A percentile compares a stretch with the other conserved stretches of the same genome.
phyloP scores from a whole-genome alignment of 1,284 basidiomycete species.

The Rhodotorula sp. region DNA sequence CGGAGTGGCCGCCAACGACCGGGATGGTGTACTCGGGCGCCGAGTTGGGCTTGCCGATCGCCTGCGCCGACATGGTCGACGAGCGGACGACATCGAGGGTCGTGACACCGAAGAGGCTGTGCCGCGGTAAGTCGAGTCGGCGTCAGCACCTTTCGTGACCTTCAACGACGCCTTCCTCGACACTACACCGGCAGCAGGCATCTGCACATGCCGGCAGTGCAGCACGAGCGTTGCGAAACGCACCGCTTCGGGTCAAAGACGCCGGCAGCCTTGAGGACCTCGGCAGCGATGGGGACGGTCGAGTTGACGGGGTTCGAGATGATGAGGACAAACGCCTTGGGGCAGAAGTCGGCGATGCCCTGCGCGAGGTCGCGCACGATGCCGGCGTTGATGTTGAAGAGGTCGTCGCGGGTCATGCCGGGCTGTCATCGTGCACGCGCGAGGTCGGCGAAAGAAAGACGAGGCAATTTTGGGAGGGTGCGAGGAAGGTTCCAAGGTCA shows the following conservation, averaged over 20 bases:
- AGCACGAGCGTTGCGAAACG: neutral
- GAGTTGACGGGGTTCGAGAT: constrained; percentile 62
- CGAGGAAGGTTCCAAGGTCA: no score
- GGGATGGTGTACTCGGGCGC: constrained; percentile 76
- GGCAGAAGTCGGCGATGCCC: constrained; percentile 77
- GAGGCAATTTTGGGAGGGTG: no score
- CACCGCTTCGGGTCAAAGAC: constrained; percentile 89
- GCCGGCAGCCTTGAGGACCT: constrained; percentile 89
- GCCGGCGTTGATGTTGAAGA: constrained; percentile 98
- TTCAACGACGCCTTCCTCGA: neutral
- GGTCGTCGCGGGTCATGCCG: constrained; percentile 74
- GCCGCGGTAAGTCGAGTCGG: no score
- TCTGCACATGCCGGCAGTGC: neutral
- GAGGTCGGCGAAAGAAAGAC: neutral
- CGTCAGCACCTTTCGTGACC: no score
- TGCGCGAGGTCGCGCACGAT: constrained; percentile 92
- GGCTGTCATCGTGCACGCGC: constrained; percentile 42
- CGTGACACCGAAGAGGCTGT: constrained; percentile 92
- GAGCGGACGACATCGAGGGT: constrained; percentile 97
- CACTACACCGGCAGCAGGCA: neutral
- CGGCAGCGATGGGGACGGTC: constrained; percentile 94
- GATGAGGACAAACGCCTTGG: constrained; percentile 77
- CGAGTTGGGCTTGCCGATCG: constrained; percentile 62
- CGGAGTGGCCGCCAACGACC: constrained; percentile 79
- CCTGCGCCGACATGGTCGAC: constrained; percentile 88